Evolutionary conservation across 1,284 basidiomycete genomes (phyloP).

Genomic region (Chondrostereum purpureum): DNA sequence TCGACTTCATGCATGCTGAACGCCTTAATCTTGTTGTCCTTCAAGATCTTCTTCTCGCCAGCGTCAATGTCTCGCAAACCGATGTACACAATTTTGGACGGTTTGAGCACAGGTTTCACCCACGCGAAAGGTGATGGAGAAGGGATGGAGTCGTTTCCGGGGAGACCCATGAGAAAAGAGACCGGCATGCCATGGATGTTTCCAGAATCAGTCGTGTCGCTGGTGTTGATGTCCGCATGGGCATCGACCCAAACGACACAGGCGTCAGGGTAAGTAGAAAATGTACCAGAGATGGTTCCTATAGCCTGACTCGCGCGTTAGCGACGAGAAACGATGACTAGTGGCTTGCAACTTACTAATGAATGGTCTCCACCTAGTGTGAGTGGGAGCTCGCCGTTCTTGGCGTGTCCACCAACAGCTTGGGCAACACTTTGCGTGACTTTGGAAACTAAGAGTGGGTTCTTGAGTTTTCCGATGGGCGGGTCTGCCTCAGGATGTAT

Average conservation of each 20-base stretch:
- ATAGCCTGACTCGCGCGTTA: slow-evolving; percentile 68
- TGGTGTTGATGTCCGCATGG: slow-evolving; percentile 94
- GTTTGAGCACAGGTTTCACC: slow-evolving; percentile 70
- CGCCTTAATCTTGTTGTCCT: slow-evolving; percentile 84
- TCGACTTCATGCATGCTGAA: slow-evolving; percentile 99
- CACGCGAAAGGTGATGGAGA: slow-evolving; percentile 82
- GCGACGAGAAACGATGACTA: slow-evolving; percentile 6
- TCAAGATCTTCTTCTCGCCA: slow-evolving; percentile 86
- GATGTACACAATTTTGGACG: slow-evolving; percentile 85
- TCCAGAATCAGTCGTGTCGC: slow-evolving; percentile 79
- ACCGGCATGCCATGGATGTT: slow-evolving; percentile 99
- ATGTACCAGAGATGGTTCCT: slow-evolving; percentile 83
- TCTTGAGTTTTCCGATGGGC: slow-evolving; percentile 84
- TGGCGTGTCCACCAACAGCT: slow-evolving; percentile 69
- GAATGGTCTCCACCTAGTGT: slow-evolving; percentile 98
- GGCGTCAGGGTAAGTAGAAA: slow-evolving; percentile 52
- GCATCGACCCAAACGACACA: slow-evolving; percentile 94
- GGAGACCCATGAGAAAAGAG: slow-evolving; percentile 86
- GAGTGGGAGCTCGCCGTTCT: slow-evolving; percentile 77
- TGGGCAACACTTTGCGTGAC: slow-evolving; percentile 80
- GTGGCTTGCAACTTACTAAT: slow-evolving; percentile 64
- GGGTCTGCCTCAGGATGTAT: slow-evolving; percentile 65
- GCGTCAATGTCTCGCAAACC: slow-evolving; percentile 92
- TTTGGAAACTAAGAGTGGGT: slow-evolving; percentile 80
- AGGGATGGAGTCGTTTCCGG: slow-evolving; percentile 36